Evolutionary conservation across 2,329 filamentous ascomycete genomes (phyloP).

Genomic region (Epichloe uncinata): DNA sequence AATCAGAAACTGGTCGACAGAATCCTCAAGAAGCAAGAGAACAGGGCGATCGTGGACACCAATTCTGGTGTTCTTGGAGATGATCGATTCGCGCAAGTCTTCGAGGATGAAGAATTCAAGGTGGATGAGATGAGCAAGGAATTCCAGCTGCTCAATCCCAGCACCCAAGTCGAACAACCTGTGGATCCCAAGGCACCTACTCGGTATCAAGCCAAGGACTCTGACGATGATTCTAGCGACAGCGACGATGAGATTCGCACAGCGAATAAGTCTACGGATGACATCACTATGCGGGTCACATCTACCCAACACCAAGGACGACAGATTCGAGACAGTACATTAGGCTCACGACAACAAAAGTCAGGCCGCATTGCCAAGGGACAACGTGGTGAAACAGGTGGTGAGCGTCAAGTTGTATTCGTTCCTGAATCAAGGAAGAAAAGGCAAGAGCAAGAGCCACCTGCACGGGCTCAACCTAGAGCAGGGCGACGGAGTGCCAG

Average conservation of each 20-base stretch:
- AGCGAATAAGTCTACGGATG: constrained; percentile 19
- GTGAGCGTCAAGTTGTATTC: constrained; percentile 61
- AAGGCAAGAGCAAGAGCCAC: constrained; percentile 24
- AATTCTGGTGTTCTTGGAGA: constrained; percentile 63
- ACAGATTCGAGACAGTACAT: constrained; percentile 38
- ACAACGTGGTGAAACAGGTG: constrained; percentile 36
- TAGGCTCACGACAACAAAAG: constrained; percentile 43
- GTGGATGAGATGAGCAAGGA: constrained; percentile 84
- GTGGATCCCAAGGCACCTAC: constrained; percentile 21
- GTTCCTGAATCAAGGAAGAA: constrained; percentile 46
- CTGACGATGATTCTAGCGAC: constrained; percentile 31
- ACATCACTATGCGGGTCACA: constrained; percentile 52
- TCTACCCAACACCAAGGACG: constrained; percentile 50
- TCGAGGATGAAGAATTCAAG: constrained; percentile 84
- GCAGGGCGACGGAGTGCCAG: constrained; percentile 55
- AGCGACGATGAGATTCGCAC: constrained; percentile 19
- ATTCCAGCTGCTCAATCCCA: constrained; percentile 81
- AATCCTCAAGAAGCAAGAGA: constrained; percentile 51
- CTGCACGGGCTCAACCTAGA: constrained; percentile 20
- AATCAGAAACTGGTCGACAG: constrained; percentile 74
- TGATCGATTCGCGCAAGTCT: constrained; percentile 74
- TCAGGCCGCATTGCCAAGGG: constrained; percentile 31
- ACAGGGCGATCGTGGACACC: constrained; percentile 42
- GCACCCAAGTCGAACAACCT: constrained; percentile 42
- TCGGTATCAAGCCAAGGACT: constrained; percentile 26